phyloP scores from a whole-genome alignment of 1,139 yeast species.

The Meyerozyma sp. region DNA sequence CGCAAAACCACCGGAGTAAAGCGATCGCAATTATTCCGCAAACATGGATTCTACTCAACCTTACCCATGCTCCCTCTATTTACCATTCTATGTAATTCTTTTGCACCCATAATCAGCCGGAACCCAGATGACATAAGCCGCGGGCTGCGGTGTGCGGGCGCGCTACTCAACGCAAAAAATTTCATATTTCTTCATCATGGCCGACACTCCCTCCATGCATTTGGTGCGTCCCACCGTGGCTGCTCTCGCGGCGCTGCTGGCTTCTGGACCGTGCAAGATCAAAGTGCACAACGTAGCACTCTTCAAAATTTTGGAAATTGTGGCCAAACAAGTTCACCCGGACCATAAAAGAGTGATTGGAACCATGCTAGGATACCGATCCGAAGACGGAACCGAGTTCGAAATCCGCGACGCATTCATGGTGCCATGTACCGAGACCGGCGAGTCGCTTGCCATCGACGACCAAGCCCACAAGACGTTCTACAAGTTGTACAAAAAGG shows the following conservation, averaged over 20 bases:
- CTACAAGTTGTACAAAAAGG: constrained; percentile 69
- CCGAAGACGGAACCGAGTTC: constrained; percentile 79
- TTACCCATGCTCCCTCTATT: too few relatives aligned
- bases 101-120: too few relatives aligned
- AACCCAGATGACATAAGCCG: too few relatives aligned
- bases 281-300: constrained; percentile 66
- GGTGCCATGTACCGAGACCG: constrained; percentile 80
- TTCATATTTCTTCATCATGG: constrained; percentile 6
- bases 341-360: constrained; percentile 67
- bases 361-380: constrained; percentile 73
- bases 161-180: background rate
- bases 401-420: constrained; percentile 75
- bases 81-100: too few relatives aligned
- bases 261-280: constrained; percentile 45
- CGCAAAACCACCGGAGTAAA: too few relatives aligned
- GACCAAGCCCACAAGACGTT: constrained; percentile 69
- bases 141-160: background rate
- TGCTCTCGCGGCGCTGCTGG: constrained; percentile 48
- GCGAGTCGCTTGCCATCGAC: constrained; percentile 67
- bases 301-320: constrained; percentile 57
- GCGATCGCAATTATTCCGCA: too few relatives aligned
- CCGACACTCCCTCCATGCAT: constrained; percentile 37
- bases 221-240: constrained; percentile 57
- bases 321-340: constrained; percentile 39
- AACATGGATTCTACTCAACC: too few relatives aligned